Percentiles rank a stretch among this genome's conserved stretches.
phyloP scores from a whole-genome alignment of 75 land plant genomes.

The Pseudotsuga menziesii region DNA sequence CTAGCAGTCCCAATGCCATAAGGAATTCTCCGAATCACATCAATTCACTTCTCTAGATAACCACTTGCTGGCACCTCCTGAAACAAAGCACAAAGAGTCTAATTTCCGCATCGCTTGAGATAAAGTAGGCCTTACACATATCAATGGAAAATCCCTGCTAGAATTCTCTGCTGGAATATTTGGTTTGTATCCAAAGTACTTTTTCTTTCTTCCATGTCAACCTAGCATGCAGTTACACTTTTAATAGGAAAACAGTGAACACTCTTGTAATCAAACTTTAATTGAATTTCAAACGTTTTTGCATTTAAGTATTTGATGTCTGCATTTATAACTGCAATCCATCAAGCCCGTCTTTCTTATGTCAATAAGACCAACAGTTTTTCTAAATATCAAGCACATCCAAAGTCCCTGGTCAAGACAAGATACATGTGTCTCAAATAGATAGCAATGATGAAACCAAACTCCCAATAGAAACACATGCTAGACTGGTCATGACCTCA shows the following conservation, averaged over 20 bases:
- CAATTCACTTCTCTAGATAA: too few relatives aligned
- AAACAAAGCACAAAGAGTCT: too few relatives aligned
- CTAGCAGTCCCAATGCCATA: too few relatives aligned
- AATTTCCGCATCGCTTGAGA: too few relatives aligned
- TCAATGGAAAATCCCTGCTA: too few relatives aligned
- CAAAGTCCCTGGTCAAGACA: neutral
- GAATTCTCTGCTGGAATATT: too few relatives aligned
- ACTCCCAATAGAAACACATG: neutral
- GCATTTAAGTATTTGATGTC: neutral
- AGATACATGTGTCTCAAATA: neutral
- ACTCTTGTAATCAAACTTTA: neutral
- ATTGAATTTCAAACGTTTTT: neutral
- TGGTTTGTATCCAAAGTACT: too few relatives aligned
- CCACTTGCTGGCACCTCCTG: too few relatives aligned
- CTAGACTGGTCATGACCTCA: neutral
- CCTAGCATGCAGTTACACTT: neutral
- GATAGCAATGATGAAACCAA: neutral
- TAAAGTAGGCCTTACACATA: too few relatives aligned
- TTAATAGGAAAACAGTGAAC: neutral
- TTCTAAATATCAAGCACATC: neutral
- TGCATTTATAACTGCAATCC: neutral
- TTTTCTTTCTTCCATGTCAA: neutral
- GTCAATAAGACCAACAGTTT: neutral
- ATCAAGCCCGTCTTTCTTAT: neutral
- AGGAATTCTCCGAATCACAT: too few relatives aligned